phyloP scores from a whole-genome alignment of 371 early-diverging fungal species.

The Neoconidiobolus thromboides region DNA sequence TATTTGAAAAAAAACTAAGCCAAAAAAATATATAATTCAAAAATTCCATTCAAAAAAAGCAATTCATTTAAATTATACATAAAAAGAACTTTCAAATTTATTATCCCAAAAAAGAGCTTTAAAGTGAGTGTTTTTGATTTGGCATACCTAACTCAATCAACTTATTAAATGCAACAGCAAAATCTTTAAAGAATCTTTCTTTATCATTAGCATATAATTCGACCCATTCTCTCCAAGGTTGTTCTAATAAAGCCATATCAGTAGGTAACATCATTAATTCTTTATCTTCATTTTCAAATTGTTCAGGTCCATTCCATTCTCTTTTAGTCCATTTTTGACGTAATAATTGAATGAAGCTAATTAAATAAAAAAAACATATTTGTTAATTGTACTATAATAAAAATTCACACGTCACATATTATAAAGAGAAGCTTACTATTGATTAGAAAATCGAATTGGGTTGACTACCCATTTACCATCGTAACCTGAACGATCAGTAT shows the following conservation, averaged over 20 bases:
- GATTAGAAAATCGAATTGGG: constrained; percentile 2
- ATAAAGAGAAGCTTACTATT: constrained; percentile 32
- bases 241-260: constrained; percentile 44
- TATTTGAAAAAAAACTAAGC: too few species aligned
- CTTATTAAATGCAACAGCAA: constrained; percentile 66
- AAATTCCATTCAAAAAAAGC: too few species aligned
- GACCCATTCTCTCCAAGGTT: constrained; percentile 55
- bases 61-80: too few species aligned
- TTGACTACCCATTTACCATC: constrained; percentile 14
- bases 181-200: constrained; percentile 64
- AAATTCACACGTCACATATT: constrained; percentile 8
- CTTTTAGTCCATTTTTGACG: constrained; percentile 62
- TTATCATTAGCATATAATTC: constrained; percentile 69
- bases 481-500: constrained; percentile 71
- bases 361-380: constrained; percentile 7
- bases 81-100: too few species aligned
- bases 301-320: constrained; percentile 63
- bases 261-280: constrained; percentile 64
- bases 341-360: constrained; percentile 42
- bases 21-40: too few species aligned
- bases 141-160: constrained; percentile 59
- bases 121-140: not conserved
- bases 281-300: constrained; percentile 60
- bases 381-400: not conserved
- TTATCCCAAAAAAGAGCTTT: not conserved